Percentiles rank a stretch among this genome's conserved stretches.
These are phyloP conservation scores for Microthyrium microscopicum DNA, from an alignment of 2,329 filamentous ascomycete genomes.

Conservation along the genomic window DNA sequence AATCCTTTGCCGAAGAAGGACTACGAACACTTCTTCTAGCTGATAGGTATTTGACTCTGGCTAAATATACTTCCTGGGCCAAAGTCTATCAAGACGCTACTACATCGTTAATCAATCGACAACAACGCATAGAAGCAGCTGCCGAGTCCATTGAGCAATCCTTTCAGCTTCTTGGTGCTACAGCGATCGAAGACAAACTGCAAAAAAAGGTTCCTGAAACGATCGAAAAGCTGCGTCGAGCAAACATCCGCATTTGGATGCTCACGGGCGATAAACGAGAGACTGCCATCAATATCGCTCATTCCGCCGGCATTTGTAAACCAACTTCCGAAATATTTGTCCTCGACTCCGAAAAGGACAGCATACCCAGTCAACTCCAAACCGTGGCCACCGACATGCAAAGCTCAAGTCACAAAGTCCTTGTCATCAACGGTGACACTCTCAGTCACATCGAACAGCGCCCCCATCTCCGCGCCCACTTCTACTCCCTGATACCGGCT, in stretches of 20 bases:
- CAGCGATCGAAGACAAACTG: constrained; percentile 81
- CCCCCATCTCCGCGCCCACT: constrained; percentile 44
- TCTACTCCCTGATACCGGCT: constrained; percentile 66
- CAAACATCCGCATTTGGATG: constrained; percentile 95
- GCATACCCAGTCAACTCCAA: constrained; percentile 49
- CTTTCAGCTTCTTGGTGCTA: constrained; percentile 65
- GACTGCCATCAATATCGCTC: constrained; percentile 82
- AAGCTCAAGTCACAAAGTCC: constrained; percentile 55
- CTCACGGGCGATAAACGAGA: constrained; percentile 85
- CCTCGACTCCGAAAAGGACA: constrained; percentile 48
- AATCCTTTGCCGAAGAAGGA: constrained; percentile 76
- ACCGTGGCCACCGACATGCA: constrained; percentile 46
- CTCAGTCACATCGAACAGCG: constrained; percentile 53
- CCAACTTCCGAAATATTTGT: constrained; percentile 63
- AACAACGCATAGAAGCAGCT: constrained; percentile 59
- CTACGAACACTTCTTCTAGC: constrained; percentile 68
- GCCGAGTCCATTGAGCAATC: constrained; percentile 64
- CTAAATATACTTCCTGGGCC: constrained; percentile 62
- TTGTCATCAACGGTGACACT: constrained; percentile 79
- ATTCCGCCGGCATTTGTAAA: constrained; percentile 68
- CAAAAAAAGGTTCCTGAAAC: constrained; percentile 82
- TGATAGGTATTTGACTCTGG: constrained; percentile 56
- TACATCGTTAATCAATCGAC: constrained; percentile 60
- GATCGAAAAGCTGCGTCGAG: constrained; percentile 74
- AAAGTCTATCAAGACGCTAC: constrained; percentile 57